phyloP scores from a whole-genome alignment of 2,329 filamentous ascomycete genomes.

The Epichloe glyceriae region DNA sequence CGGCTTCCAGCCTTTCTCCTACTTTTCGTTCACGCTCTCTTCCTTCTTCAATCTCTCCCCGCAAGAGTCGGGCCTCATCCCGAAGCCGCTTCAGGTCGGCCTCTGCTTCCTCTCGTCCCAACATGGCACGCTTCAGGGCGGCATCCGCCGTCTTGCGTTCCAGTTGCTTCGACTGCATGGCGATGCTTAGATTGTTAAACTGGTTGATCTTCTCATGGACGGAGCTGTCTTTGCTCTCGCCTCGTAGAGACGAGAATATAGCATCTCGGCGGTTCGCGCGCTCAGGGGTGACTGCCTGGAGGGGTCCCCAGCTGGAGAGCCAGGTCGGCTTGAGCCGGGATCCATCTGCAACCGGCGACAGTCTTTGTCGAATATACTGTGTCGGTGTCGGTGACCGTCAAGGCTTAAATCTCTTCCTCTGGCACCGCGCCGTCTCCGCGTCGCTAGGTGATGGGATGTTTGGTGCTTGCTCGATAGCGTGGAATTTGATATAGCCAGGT shows the following conservation, averaged over 20 bases:
- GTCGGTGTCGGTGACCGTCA: conserved; percentile 1
- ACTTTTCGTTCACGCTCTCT: conserved; percentile 53
- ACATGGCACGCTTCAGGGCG: conserved; percentile 51
- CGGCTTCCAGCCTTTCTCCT: conserved; percentile 51
- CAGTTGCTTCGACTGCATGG: conserved; percentile 45
- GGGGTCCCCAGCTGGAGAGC: conserved; percentile 40
- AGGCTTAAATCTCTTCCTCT: neutral
- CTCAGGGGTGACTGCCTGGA: conserved; percentile 50
- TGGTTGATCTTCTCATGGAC: conserved; percentile 58
- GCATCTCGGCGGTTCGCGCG: conserved; percentile 40
- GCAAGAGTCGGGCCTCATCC: conserved; percentile 45
- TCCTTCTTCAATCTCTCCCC: conserved; percentile 49
- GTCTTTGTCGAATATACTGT: neutral
- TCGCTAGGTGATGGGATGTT: neutral
- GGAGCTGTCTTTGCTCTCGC: conserved; percentile 40
- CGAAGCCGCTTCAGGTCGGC: conserved; percentile 49
- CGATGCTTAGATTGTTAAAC: conserved; percentile 56
- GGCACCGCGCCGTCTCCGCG: neutral
- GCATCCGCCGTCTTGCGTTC: conserved; percentile 54
- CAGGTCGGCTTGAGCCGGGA: conserved; percentile 33
- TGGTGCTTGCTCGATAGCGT: neutral
- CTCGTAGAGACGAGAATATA: conserved; percentile 22
- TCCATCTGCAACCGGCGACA: conserved; percentile 23
- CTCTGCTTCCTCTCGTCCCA: conserved; percentile 60
- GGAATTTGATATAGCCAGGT: neutral